Base-by-base conservation (phyloP, 2,329 filamentous ascomycete species). In the Cercospora canescens region DNA sequence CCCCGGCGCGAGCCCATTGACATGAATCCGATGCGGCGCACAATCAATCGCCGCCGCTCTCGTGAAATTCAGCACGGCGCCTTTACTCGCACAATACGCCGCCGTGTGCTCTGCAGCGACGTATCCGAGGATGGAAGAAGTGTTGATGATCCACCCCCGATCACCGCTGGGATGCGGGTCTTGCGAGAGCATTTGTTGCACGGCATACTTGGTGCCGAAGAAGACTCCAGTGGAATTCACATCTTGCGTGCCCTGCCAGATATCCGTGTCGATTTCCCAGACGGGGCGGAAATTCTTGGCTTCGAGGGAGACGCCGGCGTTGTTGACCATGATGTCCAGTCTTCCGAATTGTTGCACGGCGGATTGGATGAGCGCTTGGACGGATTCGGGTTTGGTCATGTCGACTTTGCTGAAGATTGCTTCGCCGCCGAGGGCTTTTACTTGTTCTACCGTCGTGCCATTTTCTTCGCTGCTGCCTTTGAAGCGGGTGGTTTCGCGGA, bases 121-220 rank as follows among this genome's bases (percentile, higher is more conserved):
- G 0, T 81, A 64, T 0, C 82, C 83, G 37, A 78, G 75, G 14
- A 83, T 79, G 1, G 80, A 82, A 0, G 82, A 78, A 0, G 82
- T 80, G 60, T 85, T 85, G 48, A 85, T 78, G 57, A 85, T 83
- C 80, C 82, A 84, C 1, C 83, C 84, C 26, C 82, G 68, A 54
- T 83, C 79, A 16, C 82, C 80, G 2, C 69, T 73, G 1, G 68
- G 65, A 4, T 77, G 73, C 0, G 76, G 78, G 0, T 80, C 75
- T 67, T 88, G 86, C 6, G 76, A 75, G 11, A 85, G 74, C 83
- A 87, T 86, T 67, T 86, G 84, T 0, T 66, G 63, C 1, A 78
- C 74, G 1, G 81, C 81, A 67, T 81, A 83, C 58, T 85, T 86
- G 64, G 76, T 81, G 0, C 80, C 80, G 0, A 78, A 69, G 59